These are phyloP conservation scores for Pulicaria dysenterica DNA, from an alignment of 129 eudicot genomes.

Conservation along the genomic window DNA sequence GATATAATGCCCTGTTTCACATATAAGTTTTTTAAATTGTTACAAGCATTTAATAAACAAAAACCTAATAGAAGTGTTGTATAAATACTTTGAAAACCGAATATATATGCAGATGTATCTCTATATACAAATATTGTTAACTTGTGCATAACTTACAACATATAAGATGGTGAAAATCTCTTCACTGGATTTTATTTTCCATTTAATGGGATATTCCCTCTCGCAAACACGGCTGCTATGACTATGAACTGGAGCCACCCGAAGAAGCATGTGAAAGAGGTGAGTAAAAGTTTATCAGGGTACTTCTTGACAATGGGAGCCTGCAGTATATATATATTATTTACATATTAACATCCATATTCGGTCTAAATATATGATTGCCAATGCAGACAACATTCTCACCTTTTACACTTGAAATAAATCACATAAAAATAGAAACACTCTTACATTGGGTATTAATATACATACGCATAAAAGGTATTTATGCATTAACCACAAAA, in stretches of 20 bases:
- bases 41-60: neutral
- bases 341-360: no score
- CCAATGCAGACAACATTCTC: no score
- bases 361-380: no score
- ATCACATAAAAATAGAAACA: no score
- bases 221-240: conserved; percentile 74
- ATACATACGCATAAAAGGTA: no score
- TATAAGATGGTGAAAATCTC: conserved; percentile 73
- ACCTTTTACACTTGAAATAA: no score
- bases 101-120: no score
- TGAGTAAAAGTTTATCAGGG: conserved; percentile 85
- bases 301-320: conserved; percentile 86
- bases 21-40: neutral
- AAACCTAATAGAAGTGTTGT: neutral
- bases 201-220: conserved; percentile 56
- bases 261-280: conserved; percentile 84
- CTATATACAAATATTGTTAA: no score
- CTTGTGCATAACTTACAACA: conserved; percentile 44
- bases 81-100: neutral
- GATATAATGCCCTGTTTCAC: conserved; percentile 64
- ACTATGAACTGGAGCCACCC: conserved; percentile 70
- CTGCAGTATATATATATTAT: conserved; percentile 49
- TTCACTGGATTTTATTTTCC: conserved; percentile 70
- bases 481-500: no score
- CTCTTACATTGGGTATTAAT: no score